Base-by-base conservation (phyloP, 331 rosid genomes). In the Spiraea crenata region DNA sequence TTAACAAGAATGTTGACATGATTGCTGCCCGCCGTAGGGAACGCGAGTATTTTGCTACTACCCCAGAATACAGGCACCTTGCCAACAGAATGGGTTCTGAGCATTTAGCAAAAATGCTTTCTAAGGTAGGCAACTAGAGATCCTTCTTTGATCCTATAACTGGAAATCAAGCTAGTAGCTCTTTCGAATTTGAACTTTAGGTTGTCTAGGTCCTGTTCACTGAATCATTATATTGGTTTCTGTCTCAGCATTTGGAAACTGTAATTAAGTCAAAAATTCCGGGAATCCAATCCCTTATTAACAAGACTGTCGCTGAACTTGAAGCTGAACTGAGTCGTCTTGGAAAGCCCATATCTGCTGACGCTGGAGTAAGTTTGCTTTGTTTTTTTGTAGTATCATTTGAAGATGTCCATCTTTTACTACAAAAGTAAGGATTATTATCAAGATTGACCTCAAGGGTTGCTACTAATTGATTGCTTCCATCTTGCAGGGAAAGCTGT, bases 211-310 rank as follows among this genome's bases (percentile, higher is more conserved):
- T 44, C 3, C 0, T 11, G 45, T 31, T 44, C 56, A 31, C 65
- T 44, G 44, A 70, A 72, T 39, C 13, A 13, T 61, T 71, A 7
- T 38, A 38, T 34, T 79, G 64, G 63, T 74, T 71, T 15, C 67
- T 74, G 25, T 74, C n/a, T 54, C 97, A 90, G 98, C 98, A 93
- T 81, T 79, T 93, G 83, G 98, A 93, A 81, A 84, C 79, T n/a
- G 98, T 90, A n/a, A 93, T 93, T 85, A 90, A 93, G 91, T 85
- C 97, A 79, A 89, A 86, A 79, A 89, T 90, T 75, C 98, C 97
- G 0, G 97, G 97, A 81, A 84, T 93, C 80, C 98, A 93, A 73
- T 87, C 91, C 72, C 98, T 93, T 65, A 89, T 93, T 54, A 90
- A 79, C 87, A 93, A 93, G 79, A 90, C 97, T 71, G 45, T 90